A percentile compares a stretch with the other conserved stretches of the same genome.
phyloP scores from a whole-genome alignment of 2,329 filamentous ascomycete genomes.

The Fusarium sp. region DNA sequence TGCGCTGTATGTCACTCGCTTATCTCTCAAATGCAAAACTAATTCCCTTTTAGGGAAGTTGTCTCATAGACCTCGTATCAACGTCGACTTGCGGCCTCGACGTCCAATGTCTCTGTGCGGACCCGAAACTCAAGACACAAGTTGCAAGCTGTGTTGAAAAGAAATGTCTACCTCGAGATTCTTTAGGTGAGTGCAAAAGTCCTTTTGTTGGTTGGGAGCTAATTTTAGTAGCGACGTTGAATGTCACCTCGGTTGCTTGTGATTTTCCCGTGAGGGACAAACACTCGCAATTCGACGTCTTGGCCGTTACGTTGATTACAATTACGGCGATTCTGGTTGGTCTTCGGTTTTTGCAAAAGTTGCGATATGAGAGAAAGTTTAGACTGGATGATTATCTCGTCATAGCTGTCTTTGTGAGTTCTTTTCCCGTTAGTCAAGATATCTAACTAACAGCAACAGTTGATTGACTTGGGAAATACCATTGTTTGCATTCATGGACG shows the following conservation, averaged over 20 bases:
- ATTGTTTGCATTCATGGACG: neutral
- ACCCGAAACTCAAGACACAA: constrained; percentile 2
- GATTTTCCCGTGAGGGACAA: constrained; percentile 5
- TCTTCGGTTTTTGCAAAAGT: neutral
- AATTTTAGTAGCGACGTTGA: neutral
- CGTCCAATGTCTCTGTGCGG: constrained; percentile 11
- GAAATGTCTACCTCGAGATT: neutral
- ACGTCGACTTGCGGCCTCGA: constrained; percentile 12
- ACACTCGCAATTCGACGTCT: neutral
- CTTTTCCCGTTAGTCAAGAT: rapidly evolving
- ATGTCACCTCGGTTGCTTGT: neutral
- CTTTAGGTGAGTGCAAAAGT: neutral
- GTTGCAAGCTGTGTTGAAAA: constrained; percentile 1
- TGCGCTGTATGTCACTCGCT: constrained; percentile 4
- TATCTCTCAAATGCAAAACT: rapidly evolving
- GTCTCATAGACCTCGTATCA: constrained; percentile 7
- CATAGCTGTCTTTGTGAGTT: neutral
- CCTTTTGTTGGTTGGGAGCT: rapidly evolving
- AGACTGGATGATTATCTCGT: neutral
- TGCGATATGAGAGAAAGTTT: neutral
- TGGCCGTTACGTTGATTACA: neutral
- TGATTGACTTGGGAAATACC: neutral
- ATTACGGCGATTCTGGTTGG: neutral
- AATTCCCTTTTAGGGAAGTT: neutral
- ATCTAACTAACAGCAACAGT: neutral